Conservation (phyloP, 2,329 filamentous ascomycete genomes). For the Microsporum audouinii region DNA sequence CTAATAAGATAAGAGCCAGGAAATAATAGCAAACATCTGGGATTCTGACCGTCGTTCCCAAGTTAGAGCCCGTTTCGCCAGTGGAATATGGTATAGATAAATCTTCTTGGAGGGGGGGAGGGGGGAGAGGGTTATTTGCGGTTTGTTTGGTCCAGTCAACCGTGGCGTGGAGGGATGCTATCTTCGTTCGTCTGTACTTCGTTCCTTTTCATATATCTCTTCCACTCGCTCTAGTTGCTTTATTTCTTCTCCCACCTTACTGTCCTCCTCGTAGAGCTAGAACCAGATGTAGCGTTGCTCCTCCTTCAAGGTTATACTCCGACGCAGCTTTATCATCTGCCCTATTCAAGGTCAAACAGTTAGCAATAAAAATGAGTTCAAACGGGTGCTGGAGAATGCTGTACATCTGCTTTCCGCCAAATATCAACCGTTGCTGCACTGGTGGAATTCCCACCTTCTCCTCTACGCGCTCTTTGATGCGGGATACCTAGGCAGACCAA, state of each 20-base stretch:
- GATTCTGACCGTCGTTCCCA: neutral
- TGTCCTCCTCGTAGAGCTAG: slow-evolving; percentile 77
- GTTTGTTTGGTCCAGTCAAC: neutral
- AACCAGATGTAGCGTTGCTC: slow-evolving; percentile 88
- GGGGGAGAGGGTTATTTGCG: neutral
- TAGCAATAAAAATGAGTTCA: neutral
- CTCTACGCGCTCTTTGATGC: slow-evolving; percentile 98
- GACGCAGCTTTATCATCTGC: slow-evolving; percentile 85
- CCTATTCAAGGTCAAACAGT: slow-evolving; percentile 41
- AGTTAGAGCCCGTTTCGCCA: neutral
- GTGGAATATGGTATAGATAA: neutral
- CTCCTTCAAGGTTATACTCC: slow-evolving; percentile 83
- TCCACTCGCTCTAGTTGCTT: neutral
- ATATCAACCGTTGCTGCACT: slow-evolving; percentile 91
- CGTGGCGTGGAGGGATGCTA: neutral
- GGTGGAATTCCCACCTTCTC: slow-evolving; percentile 98
- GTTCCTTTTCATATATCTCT: neutral
- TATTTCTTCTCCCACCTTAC: neutral
- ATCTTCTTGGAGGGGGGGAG: neutral
- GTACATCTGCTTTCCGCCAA: slow-evolving; percentile 95
- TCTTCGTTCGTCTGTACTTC: neutral
- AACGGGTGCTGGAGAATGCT: slow-evolving; percentile 14
- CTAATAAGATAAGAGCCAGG: neutral
- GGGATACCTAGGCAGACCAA: slow-evolving; percentile 54
- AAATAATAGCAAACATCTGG: neutral